Percentiles rank a stretch among this genome's conserved stretches.
Evolutionary conservation across 306 rosid genomes (phyloP).

Genomic region (Lathyrus sativus): DNA sequence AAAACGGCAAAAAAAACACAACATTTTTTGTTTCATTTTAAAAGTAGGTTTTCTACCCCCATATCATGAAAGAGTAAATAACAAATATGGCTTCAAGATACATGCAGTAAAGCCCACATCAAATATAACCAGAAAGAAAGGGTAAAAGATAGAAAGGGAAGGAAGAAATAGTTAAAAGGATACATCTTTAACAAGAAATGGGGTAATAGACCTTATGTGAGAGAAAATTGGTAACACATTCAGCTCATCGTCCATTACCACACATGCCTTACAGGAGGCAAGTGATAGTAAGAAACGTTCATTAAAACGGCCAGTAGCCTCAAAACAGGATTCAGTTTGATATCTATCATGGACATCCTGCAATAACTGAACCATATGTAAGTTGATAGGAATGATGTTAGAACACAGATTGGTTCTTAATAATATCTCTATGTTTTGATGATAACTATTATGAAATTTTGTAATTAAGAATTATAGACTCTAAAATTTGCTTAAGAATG

Average conservation of each 20-base stretch:
- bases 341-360: constrained; percentile 96
- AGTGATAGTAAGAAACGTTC: constrained; percentile 91
- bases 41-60: neutral
- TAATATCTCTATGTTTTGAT: too few relatives aligned
- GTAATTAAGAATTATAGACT: too few relatives aligned
- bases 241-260: constrained; percentile 90
- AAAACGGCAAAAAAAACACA: neutral
- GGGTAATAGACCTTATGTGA: constrained; percentile 73
- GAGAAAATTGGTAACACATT: constrained; percentile 89
- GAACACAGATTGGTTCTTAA: too few relatives aligned
- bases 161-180: constrained; percentile 15
- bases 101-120: constrained; percentile 17
- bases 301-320: constrained; percentile 82
- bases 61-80: neutral
- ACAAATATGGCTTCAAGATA: constrained; percentile 5
- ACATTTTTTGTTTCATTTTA: neutral
- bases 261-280: constrained; percentile 87
- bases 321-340: constrained; percentile 89
- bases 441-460: constrained; percentile 25
- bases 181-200: constrained; percentile 80
- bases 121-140: neutral
- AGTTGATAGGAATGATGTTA: constrained; percentile 31
- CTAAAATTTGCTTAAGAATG: too few relatives aligned
- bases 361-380: constrained; percentile 32
- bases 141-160: neutral